These are phyloP conservation scores for Gyromitra esculenta DNA, from an alignment of 2,329 filamentous ascomycete genomes.

Conservation along the genomic window DNA sequence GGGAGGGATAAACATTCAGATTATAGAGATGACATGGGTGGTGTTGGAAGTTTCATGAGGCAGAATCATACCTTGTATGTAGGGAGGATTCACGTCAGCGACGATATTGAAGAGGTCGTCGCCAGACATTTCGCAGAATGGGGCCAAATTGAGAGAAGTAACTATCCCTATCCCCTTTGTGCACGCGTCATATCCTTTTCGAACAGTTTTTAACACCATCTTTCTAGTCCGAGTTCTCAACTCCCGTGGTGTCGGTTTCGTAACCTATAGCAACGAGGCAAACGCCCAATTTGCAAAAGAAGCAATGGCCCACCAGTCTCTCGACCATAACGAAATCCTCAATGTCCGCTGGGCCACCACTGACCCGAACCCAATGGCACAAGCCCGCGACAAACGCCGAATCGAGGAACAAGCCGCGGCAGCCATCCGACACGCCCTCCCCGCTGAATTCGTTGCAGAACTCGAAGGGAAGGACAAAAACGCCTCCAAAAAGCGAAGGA, in stretches of 20 bases:
- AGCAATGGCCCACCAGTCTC: conserved; percentile 91
- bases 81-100: conserved; percentile 90
- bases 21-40: conserved; percentile 97
- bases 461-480: conserved; percentile 91
- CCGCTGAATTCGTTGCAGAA: conserved; percentile 89
- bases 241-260: conserved; percentile 87
- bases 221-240: conserved; percentile 78
- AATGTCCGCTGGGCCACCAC: conserved; percentile 98
- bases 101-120: conserved; percentile 97
- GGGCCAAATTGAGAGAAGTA: conserved; percentile 84
- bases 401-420: conserved; percentile 97
- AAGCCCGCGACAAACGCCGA: conserved; percentile 85
- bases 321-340: conserved; percentile 90
- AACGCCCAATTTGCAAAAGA: conserved; percentile 93
- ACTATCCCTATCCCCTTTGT: not conserved
- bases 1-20: conserved; percentile 91
- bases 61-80: conserved; percentile 95
- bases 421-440: conserved; percentile 85
- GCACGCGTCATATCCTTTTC: not conserved
- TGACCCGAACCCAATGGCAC: conserved; percentile 93
- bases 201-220: conserved; percentile 54
- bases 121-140: conserved; percentile 95
- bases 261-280: conserved; percentile 91
- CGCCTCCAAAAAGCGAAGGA: conserved; percentile 84
- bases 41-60: conserved; percentile 90